A percentile compares a stretch with the other conserved stretches of the same genome.
Conservation (phyloP, 2,329 filamentous ascomycete species). For the Aschersonia sp. region DNA sequence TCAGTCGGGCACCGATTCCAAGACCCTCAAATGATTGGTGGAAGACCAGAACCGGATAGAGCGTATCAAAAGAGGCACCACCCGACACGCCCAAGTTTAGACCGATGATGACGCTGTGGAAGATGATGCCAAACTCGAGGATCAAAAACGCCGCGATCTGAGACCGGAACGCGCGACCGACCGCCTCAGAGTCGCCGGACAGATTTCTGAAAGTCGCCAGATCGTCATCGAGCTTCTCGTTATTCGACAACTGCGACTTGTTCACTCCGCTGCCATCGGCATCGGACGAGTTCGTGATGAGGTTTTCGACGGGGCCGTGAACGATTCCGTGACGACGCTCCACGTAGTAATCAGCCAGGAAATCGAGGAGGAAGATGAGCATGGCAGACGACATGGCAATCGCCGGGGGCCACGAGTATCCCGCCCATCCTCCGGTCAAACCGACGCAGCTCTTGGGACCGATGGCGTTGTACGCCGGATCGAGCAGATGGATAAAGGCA, state of each 20-base stretch:
- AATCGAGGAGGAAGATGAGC: conserved; percentile 35
- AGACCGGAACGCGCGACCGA: conserved; percentile 11
- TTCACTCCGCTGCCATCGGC: neutral
- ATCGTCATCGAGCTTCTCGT: conserved; percentile 6
- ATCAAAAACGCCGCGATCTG: conserved; percentile 31
- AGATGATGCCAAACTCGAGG: conserved; percentile 46
- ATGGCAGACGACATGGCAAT: conserved; percentile 32
- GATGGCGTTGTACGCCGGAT: conserved; percentile 62
- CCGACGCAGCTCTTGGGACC: conserved; percentile 23
- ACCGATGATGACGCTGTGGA: conserved; percentile 50
- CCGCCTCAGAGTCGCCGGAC: conserved; percentile 5
- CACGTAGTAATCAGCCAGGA: conserved; percentile 33
- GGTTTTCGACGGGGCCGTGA: conserved; percentile 11
- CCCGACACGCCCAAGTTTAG: conserved; percentile 42
- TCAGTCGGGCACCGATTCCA: conserved; percentile 45
- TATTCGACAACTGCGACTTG: conserved; percentile 14
- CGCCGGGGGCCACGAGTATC: conserved; percentile 37
- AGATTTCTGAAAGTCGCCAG: conserved; percentile 8
- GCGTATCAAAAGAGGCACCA: conserved; percentile 38
- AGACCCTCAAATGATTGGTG: conserved; percentile 51
- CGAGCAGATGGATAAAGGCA: conserved; percentile 78
- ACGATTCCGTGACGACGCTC: conserved; percentile 27
- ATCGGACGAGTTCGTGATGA: conserved; percentile 6
- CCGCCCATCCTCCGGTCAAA: conserved; percentile 33
- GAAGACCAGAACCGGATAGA: conserved; percentile 47